Conservation (phyloP, 306 rosid species). For the barrel medic (Medicago truncatula) region DNA sequence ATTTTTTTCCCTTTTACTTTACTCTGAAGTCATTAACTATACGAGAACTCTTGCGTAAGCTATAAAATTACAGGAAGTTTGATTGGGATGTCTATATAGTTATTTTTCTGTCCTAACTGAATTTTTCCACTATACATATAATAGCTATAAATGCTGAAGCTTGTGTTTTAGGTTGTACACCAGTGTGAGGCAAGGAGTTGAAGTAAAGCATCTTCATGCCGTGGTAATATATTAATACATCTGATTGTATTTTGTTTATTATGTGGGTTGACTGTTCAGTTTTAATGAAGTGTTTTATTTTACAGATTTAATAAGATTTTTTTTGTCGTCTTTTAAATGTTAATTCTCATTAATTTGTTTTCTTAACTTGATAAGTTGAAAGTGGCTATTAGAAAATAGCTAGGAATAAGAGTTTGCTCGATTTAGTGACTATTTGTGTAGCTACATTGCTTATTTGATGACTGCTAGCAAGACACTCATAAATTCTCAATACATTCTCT, state of each 20-base stretch:
- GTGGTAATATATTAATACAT: constrained; percentile 11
- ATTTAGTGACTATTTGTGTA: neutral
- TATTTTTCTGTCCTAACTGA: constrained; percentile 26
- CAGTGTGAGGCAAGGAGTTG: constrained; percentile 39
- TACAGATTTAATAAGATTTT: constrained; percentile 2
- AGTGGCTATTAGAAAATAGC: neutral
- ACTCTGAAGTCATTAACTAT: constrained; percentile 36
- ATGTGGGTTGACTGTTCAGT: neutral
- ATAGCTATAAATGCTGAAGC: constrained; percentile 21
- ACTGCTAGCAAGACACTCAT: neutral
- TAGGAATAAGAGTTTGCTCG: neutral
- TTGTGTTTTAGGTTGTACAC: constrained; percentile 28
- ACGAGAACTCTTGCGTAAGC: constrained; percentile 24
- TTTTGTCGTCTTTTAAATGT: neutral
- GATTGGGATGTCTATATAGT: constrained; percentile 35
- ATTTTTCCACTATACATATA: neutral
- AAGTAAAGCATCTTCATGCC: constrained; percentile 29
- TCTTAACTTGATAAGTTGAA: neutral
- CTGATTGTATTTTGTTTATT: constrained; percentile 24
- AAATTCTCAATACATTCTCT: neutral
- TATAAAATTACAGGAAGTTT: constrained; percentile 38
- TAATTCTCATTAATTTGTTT: neutral
- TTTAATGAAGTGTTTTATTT: neutral
- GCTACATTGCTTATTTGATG: neutral
- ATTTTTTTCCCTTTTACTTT: constrained; percentile 23